Evolutionary conservation across 192 early-diverging fungal genomes (phyloP).

Genomic region (Rhizophagus sp.): DNA sequence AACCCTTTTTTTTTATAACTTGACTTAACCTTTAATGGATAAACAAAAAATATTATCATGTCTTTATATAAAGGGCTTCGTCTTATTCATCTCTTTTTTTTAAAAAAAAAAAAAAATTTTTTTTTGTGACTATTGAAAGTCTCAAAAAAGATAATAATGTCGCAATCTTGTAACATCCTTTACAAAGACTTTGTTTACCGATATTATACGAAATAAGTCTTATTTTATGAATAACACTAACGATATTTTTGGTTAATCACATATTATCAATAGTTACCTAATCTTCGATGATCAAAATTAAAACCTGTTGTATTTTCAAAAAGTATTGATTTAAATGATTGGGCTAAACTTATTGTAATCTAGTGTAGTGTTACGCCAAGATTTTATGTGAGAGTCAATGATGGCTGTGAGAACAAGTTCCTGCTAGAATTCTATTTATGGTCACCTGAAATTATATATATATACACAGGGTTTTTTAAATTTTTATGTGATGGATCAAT

Average conservation of each 20-base stretch:
- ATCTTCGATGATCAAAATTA: not conserved
- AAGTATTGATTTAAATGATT: not conserved
- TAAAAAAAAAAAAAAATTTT: too few species aligned
- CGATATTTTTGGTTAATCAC: not conserved
- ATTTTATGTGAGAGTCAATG: not conserved
- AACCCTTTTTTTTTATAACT: too few species aligned
- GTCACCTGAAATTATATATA: not conserved
- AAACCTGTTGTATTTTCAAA: not conserved
- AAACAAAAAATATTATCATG: too few species aligned
- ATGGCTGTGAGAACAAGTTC: not conserved
- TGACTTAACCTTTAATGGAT: too few species aligned
- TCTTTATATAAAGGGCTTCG: too few species aligned
- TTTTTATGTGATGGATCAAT: too few species aligned
- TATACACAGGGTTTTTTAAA: too few species aligned
- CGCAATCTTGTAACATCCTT: too few species aligned
- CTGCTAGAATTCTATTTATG: not conserved
- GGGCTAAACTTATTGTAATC: not conserved
- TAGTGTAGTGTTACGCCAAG: not conserved
- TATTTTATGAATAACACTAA: too few species aligned
- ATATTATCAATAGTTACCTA: not conserved
- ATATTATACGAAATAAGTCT: not conserved
- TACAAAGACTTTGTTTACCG: not conserved
- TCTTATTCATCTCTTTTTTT: too few species aligned
- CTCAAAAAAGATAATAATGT: too few species aligned
- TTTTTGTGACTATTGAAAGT: too few species aligned